phyloP scores from a whole-genome alignment of 208 protist genomes.

The Acanthamoeba castellanii region DNA sequence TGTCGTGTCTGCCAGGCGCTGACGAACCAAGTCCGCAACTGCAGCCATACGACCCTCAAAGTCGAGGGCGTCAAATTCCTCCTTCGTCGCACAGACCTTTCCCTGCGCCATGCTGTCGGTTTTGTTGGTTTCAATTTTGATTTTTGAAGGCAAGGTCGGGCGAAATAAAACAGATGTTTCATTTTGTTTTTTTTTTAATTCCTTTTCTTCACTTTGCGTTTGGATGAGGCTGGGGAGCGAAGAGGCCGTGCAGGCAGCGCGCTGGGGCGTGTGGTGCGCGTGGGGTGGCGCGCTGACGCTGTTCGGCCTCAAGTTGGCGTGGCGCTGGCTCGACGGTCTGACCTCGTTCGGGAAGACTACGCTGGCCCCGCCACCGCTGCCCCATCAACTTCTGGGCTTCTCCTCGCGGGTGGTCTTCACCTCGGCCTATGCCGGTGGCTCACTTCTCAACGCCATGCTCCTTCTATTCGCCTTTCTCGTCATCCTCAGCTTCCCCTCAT shows the following conservation, averaged over 20 bases:
- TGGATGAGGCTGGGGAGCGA: too few relatives aligned
- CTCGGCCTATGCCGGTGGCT: constrained; percentile 6
- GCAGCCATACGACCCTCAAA: too few relatives aligned
- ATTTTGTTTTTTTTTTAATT: too few relatives aligned
- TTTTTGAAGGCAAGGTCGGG: too few relatives aligned
- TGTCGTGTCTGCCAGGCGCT: too few relatives aligned
- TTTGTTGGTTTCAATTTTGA: too few relatives aligned
- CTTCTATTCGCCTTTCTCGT: background rate
- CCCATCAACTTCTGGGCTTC: background rate
- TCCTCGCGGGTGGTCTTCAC: constrained; percentile 9
- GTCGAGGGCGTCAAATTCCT: too few relatives aligned
- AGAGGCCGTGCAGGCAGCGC: background rate
- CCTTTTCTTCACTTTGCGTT: too few relatives aligned
- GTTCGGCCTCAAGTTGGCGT: background rate
- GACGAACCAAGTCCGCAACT: too few relatives aligned
- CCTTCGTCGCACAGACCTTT: too few relatives aligned
- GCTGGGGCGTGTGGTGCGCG: background rate
- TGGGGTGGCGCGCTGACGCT: constrained; percentile 21
- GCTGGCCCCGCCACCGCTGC: background rate
- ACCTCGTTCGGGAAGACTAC: background rate
- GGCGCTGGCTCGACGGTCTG: background rate
- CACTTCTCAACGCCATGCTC: background rate
- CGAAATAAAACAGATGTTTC: too few relatives aligned
- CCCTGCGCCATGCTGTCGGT: too few relatives aligned
- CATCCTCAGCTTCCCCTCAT: background rate